Base-by-base conservation (phyloP, 2,329 filamentous ascomycete genomes). In the Macroventuria anomochaeta region DNA sequence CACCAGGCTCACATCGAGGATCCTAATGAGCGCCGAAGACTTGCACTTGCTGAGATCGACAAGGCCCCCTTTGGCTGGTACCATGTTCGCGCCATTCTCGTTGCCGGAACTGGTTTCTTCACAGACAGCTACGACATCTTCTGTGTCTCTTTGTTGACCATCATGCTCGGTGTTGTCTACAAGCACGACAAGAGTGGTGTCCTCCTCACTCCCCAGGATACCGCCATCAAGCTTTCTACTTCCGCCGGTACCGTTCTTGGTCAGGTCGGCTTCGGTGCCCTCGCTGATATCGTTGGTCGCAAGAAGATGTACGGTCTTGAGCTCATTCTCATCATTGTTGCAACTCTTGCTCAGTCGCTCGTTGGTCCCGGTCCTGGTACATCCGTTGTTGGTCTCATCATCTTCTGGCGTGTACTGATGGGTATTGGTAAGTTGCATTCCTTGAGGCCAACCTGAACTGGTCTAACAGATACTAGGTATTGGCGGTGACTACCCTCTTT, bases 71-170 rank as follows among this genome's bases (percentile, higher is more conserved):
- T 93, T 57, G 88, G 90, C 68, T 93, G 72, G 90, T 91, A 92
- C 74, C 90, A 95, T 70, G 85, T 93, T 48, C 84, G 90, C 39
- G 90, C 90, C 58, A 84, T 90, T 55, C 76, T 90, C 21, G 90
- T 95, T 21, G 90, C 90, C 28, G 90, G 91, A 68, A 88, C 93
- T 52, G 91, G 64, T 68, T 96, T 96, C 85, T 95, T 95, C 78
- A 93, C 90, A 12, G 91, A 95, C 71, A 89, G 88, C 29, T 93
- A 93, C 75, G 70, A 73, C 44, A 70, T 74, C 46, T 93, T 93
- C 75, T 68, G 66, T 37, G 64, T 89, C 5, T 68, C 63, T 18
- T 55, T 68, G 28, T 55, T 70, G 51, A 69, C 67, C 33, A 82
- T 84, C 58, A 91, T 93, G 88, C 73, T 93, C 86, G 90, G 89